Evolutionary conservation across 768 basidiomycete species (phyloP).

Genomic region (Lentinula edodes): DNA sequence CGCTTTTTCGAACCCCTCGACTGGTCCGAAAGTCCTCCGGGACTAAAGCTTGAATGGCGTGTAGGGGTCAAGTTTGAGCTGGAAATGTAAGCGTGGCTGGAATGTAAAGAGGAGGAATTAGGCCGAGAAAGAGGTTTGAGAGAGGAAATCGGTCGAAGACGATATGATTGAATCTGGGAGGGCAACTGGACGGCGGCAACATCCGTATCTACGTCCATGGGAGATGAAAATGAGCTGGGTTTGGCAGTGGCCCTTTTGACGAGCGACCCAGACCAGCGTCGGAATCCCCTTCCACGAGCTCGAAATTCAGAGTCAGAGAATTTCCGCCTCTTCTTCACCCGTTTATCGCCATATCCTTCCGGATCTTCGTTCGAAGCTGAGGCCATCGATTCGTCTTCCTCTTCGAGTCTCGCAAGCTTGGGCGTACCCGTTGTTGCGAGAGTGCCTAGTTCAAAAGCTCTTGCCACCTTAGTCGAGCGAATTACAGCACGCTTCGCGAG

Average conservation of each 20-base stretch:
- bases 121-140: neutral
- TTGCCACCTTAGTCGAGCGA: constrained; percentile 14
- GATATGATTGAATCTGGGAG: too few species aligned
- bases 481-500: constrained; percentile 15
- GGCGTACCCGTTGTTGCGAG: constrained; percentile 17
- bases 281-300: neutral
- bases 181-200: too few species aligned
- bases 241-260: neutral
- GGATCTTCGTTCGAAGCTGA: neutral
- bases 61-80: neutral
- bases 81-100: neutral
- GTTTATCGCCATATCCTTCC: constrained; percentile 7
- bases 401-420: constrained; percentile 22
- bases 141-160: neutral
- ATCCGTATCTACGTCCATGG: neutral
- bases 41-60: neutral
- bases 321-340: constrained; percentile 4
- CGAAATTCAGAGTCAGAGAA: neutral
- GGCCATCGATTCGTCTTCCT: constrained; percentile 20
- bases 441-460: constrained; percentile 14
- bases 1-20: neutral
- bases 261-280: constrained; percentile 1
- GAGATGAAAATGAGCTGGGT: neutral
- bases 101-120: neutral
- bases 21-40: neutral